phyloP scores from a whole-genome alignment of 768 basidiomycete species.

The Artomyces pyxidatus region DNA sequence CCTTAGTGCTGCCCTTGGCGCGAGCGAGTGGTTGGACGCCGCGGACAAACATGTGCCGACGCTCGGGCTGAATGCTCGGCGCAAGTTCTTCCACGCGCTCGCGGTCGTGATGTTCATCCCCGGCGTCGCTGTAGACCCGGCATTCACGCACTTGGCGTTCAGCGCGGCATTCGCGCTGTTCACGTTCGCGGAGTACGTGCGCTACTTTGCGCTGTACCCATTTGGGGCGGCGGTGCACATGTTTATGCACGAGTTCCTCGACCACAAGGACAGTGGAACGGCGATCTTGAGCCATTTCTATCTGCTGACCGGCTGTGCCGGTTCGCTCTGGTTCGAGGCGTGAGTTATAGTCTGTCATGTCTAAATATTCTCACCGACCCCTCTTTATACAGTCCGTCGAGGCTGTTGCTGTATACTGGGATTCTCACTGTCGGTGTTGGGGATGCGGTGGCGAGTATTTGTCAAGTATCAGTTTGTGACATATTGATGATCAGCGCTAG shows the following conservation, averaged over 20 bases:
- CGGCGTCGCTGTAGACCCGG: slow-evolving; percentile 88
- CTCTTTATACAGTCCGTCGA: slow-evolving; percentile 30
- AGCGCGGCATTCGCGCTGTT: slow-evolving; percentile 92
- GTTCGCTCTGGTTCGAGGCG: slow-evolving; percentile 94
- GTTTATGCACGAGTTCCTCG: slow-evolving; percentile 96
- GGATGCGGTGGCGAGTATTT: slow-evolving; percentile 71
- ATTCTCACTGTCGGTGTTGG: slow-evolving; percentile 86
- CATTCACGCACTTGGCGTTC: slow-evolving; percentile 92
- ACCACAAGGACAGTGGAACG: slow-evolving; percentile 89
- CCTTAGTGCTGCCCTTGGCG: slow-evolving; percentile 43
- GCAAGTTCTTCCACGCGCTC: slow-evolving; percentile 95
- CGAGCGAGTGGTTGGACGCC: slow-evolving; percentile 63
- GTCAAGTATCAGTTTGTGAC: not conserved
- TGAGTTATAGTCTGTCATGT: slow-evolving; percentile 32
- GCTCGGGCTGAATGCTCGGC: slow-evolving; percentile 79
- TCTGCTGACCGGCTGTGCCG: slow-evolving; percentile 90
- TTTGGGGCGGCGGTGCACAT: slow-evolving; percentile 89
- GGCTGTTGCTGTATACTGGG: slow-evolving; percentile 69
- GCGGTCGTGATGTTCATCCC: slow-evolving; percentile 97
- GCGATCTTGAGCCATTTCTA: slow-evolving; percentile 98
- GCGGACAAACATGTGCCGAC: slow-evolving; percentile 89
- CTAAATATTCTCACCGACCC: not conserved
- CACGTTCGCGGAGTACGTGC: slow-evolving; percentile 93
- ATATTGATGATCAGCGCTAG: slow-evolving; percentile 28
- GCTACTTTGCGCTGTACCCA: slow-evolving; percentile 97